Percentiles rank a stretch among this genome's conserved stretches.
phyloP scores from a whole-genome alignment of 495 filamentous ascomycete genomes.

The Penicillium simplicissimum region DNA sequence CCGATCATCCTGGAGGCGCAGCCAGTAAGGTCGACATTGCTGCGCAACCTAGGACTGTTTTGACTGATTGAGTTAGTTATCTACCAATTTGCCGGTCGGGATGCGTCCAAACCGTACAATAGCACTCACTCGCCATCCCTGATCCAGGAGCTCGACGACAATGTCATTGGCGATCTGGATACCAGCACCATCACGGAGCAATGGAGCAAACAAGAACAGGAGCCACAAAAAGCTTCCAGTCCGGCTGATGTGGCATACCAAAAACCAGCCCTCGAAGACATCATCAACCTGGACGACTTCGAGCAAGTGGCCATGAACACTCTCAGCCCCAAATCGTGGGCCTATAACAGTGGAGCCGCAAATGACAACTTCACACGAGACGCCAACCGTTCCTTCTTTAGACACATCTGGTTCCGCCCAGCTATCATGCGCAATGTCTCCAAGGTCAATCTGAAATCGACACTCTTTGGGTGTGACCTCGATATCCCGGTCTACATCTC shows the following conservation, averaged over 20 bases:
- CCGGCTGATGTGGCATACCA: neutral
- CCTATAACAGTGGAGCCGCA: constrained; percentile 72
- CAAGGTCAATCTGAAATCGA: constrained; percentile 46
- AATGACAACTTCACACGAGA: constrained; percentile 63
- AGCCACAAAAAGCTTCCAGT: neutral
- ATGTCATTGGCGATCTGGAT: constrained; percentile 7
- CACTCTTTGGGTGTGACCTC: constrained; percentile 57
- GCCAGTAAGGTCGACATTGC: neutral
- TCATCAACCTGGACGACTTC: constrained; percentile 56
- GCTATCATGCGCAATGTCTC: constrained; percentile 66
- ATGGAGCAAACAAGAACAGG: constrained; percentile 1
- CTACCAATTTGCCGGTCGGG: constrained; percentile 9
- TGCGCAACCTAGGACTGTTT: neutral
- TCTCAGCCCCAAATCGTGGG: constrained; percentile 65
- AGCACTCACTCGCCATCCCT: constrained; percentile 11
- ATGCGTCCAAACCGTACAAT: constrained; percentile 12
- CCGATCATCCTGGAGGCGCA: constrained; percentile 9
- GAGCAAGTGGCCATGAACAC: constrained; percentile 55
- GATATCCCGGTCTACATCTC: constrained; percentile 59
- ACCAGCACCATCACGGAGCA: constrained; percentile 5
- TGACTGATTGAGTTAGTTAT: constrained; percentile 8
- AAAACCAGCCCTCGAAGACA: constrained; percentile 7
- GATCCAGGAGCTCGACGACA: constrained; percentile 11
- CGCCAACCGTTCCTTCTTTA: constrained; percentile 49
- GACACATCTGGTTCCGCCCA: constrained; percentile 63